These are phyloP conservation scores for Podosphaera aphanis DNA, from an alignment of 2,329 filamentous ascomycete species.

Conservation along the genomic window DNA sequence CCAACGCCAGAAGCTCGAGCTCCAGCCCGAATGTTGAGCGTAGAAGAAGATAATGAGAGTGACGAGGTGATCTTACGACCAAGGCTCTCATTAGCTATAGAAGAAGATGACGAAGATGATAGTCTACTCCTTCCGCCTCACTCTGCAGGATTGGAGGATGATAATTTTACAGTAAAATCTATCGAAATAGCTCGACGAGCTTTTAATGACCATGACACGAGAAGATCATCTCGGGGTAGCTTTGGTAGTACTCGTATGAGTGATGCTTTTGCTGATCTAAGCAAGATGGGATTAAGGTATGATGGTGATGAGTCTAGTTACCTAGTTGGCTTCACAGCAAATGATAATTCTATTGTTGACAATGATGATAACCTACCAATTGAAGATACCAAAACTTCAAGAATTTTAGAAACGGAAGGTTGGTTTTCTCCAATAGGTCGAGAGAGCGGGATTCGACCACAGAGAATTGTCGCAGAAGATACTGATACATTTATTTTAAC, in stretches of 20 bases:
- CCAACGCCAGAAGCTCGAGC: constrained; percentile 11
- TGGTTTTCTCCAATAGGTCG: constrained; percentile 5
- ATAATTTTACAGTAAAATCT: constrained; percentile 31
- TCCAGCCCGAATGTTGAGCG: constrained; percentile 6
- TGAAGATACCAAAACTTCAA: constrained; percentile 10
- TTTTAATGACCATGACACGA: constrained; percentile 22
- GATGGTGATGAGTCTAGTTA: constrained; percentile 13
- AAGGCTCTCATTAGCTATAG: constrained; percentile 30
- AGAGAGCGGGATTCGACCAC: constrained; percentile 13
- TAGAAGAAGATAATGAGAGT: constrained; percentile 18
- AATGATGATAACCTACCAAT: constrained; percentile 6
- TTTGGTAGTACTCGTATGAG: constrained; percentile 30
- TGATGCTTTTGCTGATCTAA: constrained; percentile 22
- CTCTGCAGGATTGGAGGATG: constrained; percentile 28
- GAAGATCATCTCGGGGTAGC: constrained; percentile 23
- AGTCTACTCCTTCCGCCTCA: constrained; percentile 28
- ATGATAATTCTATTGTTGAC: constrained; percentile 5
- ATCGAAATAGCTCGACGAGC: constrained; percentile 35
- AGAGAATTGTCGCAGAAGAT: constrained; percentile 11
- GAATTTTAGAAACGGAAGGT: constrained; percentile 5
- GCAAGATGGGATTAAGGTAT: constrained; percentile 8
- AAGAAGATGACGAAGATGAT: constrained; percentile 23
- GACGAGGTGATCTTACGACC: constrained; percentile 29
- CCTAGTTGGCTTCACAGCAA: constrained; percentile 7
- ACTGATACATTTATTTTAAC: constrained; percentile 16